Percentiles rank a stretch among this genome's conserved stretches.
phyloP scores from a whole-genome alignment of 2,329 filamentous ascomycete genomes.

The Gaeumannomyces sp. region DNA sequence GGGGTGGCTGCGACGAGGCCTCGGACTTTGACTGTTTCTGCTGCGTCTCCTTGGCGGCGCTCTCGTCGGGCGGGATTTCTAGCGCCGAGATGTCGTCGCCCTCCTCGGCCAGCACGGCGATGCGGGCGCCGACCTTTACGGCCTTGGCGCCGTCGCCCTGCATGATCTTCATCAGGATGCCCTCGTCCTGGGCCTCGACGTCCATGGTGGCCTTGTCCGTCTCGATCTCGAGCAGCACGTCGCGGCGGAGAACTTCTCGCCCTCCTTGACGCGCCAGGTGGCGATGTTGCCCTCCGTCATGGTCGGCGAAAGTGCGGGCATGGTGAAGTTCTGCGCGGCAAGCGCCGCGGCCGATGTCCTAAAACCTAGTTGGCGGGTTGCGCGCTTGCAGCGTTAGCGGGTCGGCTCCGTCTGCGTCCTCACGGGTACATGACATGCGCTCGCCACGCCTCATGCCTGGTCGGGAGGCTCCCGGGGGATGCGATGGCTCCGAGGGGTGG shows the following conservation, averaged over 20 bases:
- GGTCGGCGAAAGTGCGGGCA: conserved; percentile 85
- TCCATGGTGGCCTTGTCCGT: conserved; percentile 95
- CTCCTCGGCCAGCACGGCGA: conserved; percentile 74
- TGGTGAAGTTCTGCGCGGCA: conserved; percentile 80
- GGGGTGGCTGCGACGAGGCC: conserved; percentile 18
- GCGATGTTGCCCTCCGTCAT: conserved; percentile 93
- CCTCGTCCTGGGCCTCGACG: conserved; percentile 87
- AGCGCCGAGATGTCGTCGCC: conserved; percentile 72
- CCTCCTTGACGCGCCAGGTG: conserved; percentile 80
- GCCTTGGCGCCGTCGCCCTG: conserved; percentile 66
- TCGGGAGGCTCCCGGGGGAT: conserved; percentile 9
- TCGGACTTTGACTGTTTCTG: conserved; percentile 6
- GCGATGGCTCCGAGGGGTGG: conserved; percentile 2
- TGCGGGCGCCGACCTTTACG: conserved; percentile 71
- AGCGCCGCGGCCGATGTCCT: conserved; percentile 54
- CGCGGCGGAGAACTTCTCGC: conserved; percentile 72
- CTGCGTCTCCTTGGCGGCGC: conserved; percentile 26
- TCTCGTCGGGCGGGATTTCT: conserved; percentile 67
- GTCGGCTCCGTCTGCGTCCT: neutral
- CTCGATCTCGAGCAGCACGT: conserved; percentile 87
- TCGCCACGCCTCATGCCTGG: neutral
- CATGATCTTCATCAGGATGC: conserved; percentile 77
- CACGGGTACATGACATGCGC: neutral
- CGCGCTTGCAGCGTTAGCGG: conserved; percentile 9
- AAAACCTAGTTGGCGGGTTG: conserved; percentile 47